Evolutionary conservation across 495 filamentous ascomycete species (phyloP), one percentile per base, ranked within the genome.

Genomic region (Alectoria sarmentosa): DNA sequence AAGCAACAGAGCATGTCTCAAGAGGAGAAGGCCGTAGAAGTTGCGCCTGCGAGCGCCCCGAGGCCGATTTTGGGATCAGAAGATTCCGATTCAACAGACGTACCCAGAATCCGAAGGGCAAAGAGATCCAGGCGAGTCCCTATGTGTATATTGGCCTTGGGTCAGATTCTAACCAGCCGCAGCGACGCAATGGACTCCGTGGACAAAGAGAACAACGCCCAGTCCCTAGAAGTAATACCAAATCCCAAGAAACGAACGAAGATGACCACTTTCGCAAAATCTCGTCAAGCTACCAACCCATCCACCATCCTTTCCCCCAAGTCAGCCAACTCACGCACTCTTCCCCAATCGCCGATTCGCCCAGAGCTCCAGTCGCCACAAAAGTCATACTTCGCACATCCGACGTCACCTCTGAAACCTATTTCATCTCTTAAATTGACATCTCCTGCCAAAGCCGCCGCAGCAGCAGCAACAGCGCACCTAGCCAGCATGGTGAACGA

Each of bases 191-290:
- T 87, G 13, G 77, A 81, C 10, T 81, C 78, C 66, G 82, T 78
- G n/a, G 86, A 92, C 73, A 92, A 95, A 71, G 90, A 96, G 71
- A 95, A 95, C 68, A 85, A 83, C 32, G 75, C 77, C 15, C 72
- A 77, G 1, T 70, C 71, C 58, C 72, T 75, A 21, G 66, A 74
- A n/a, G 74, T 74, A 2, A 71, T 83, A 37, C 78, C 79, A 39
- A 82, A 85, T 60, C 83, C 87, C 19, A 89, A 88, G 73, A 84
- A 87, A 70, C 83, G 86, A 32, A 73, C 70, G 32, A 80, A 78
- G 70, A 34, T 21, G 28, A 69, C 70, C 11, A 62, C 70, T 17
- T 69, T 70, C 2, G 68, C 72, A 21, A 70, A 73, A n/a, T 58
- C 66, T n/a, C 65, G 68, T 39, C 67, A 60, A 66, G 70, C 64